phyloP scores from a whole-genome alignment of 2,329 filamentous ascomycete genomes.

The Fusarium piperis region DNA sequence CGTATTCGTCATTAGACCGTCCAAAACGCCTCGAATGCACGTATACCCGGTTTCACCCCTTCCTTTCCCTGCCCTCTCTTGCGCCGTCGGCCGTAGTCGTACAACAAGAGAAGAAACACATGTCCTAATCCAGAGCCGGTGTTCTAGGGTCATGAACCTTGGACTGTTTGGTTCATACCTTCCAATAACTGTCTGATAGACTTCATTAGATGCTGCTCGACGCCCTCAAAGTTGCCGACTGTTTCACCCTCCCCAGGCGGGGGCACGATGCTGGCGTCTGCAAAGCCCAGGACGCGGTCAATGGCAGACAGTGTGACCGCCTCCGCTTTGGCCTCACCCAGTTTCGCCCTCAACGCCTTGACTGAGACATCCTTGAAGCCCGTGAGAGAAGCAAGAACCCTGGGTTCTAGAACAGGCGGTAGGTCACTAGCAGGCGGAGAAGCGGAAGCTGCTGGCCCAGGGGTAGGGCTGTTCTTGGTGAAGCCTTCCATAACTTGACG shows the following conservation, averaged over 20 bases:
- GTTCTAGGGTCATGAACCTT: slow-evolving; percentile 14
- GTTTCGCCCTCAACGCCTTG: slow-evolving; percentile 52
- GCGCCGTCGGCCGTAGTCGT: neutral
- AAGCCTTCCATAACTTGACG: slow-evolving; percentile 57
- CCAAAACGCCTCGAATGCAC: slow-evolving; percentile 38
- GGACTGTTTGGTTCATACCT: slow-evolving; percentile 53
- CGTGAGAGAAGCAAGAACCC: slow-evolving; percentile 53
- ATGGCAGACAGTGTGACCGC: slow-evolving; percentile 60
- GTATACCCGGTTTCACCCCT: slow-evolving; percentile 18
- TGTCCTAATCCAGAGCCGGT: neutral
- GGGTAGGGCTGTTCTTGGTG: slow-evolving; percentile 49
- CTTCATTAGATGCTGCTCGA: slow-evolving; percentile 55
- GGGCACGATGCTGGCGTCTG: slow-evolving; percentile 54
- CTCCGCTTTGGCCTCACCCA: slow-evolving; percentile 56
- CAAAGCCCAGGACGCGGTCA: slow-evolving; percentile 60
- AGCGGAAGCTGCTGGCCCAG: slow-evolving; percentile 41
- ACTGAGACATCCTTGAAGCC: slow-evolving; percentile 59
- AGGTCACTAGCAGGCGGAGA: slow-evolving; percentile 34
- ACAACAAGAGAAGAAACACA: neutral
- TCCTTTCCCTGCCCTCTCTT: slow-evolving; percentile 6
- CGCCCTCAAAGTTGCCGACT: slow-evolving; percentile 49
- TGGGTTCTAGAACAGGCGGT: slow-evolving; percentile 50
- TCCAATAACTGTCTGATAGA: slow-evolving; percentile 52
- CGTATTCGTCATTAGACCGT: slow-evolving; percentile 39
- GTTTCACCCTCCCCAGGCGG: slow-evolving; percentile 47